These are phyloP conservation scores for Cerrena zonata DNA, from an alignment of 1,284 basidiomycete species.

Conservation along the genomic window DNA sequence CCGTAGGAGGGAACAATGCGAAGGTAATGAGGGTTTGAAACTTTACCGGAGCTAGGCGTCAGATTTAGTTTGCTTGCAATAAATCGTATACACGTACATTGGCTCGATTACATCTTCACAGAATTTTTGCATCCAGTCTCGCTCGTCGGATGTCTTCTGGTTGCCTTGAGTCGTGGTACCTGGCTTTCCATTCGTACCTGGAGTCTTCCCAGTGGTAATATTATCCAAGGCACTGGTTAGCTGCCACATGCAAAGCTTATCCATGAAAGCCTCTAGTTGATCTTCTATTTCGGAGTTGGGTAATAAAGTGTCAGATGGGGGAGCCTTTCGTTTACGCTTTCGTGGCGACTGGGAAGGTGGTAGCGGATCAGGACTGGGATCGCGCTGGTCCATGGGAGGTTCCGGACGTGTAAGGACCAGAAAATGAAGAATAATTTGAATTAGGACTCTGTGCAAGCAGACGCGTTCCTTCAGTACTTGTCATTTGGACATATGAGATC, in stretches of 20 bases:
- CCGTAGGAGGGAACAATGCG: conserved; percentile 52
- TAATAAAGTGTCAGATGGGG: conserved; percentile 13
- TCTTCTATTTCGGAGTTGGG: conserved; percentile 36
- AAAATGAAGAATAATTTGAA: conserved; percentile 66
- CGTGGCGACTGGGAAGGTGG: conserved; percentile 24
- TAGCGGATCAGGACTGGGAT: conserved; percentile 13
- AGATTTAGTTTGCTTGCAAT: not conserved
- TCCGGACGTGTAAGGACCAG: conserved; percentile 59
- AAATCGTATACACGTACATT: conserved; percentile 41
- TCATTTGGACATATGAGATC: not conserved
- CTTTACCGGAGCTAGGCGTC: conserved; percentile 30
- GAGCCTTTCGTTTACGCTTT: conserved; percentile 30
- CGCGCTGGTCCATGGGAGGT: conserved; percentile 20
- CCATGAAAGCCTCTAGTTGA: conserved; percentile 65
- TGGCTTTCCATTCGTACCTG: conserved; percentile 7
- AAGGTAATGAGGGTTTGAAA: conserved; percentile 51
- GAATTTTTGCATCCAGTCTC: conserved; percentile 70
- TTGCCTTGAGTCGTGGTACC: conserved; percentile 17
- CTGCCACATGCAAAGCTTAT: conserved; percentile 72
- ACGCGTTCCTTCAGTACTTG: not conserved
- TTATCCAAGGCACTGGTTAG: conserved; percentile 41
- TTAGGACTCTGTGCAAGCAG: conserved; percentile 47
- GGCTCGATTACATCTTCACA: conserved; percentile 59
- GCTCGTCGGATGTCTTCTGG: conserved; percentile 29
- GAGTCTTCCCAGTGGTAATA: conserved; percentile 5